phyloP scores from a whole-genome alignment of 192 early-diverging fungal genomes.

The Pilobolus umbonatus region DNA sequence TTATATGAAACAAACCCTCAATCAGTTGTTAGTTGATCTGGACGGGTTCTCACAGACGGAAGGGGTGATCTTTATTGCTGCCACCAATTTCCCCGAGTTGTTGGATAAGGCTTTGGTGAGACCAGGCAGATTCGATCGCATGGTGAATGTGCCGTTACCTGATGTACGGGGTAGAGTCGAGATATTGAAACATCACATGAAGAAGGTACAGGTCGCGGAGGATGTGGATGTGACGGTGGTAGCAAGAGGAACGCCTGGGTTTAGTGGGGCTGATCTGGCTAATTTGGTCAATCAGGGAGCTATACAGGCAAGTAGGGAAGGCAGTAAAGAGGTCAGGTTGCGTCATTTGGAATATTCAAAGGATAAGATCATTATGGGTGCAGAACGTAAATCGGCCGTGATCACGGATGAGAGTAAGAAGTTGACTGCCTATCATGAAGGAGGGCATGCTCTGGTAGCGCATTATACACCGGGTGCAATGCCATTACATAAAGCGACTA shows the following conservation, averaged over 20 bases:
- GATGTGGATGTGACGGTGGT: constrained; percentile 80
- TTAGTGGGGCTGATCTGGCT: constrained; percentile 98
- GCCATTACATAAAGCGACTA: constrained; percentile 97
- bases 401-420: constrained; percentile 84
- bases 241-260: constrained; percentile 96
- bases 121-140: constrained; percentile 95
- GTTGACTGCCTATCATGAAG: constrained; percentile 97
- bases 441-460: constrained; percentile 94
- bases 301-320: constrained; percentile 86
- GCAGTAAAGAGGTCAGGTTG: constrained; percentile 65
- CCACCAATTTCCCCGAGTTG: constrained; percentile 96
- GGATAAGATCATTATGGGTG: constrained; percentile 98
- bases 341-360: constrained; percentile 94
- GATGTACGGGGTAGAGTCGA: constrained; percentile 94
- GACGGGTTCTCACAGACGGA: constrained; percentile 97
- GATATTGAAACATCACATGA: constrained; percentile 89
- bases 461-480: constrained; percentile 92
- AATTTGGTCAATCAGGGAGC: constrained; percentile 98
- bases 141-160: constrained; percentile 89
- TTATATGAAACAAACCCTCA: constrained; percentile 97
- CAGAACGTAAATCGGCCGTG: constrained; percentile 88
- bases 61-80: constrained; percentile 98
- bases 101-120: constrained; percentile 95
- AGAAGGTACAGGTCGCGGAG: constrained; percentile 61
- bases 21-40: constrained; percentile 97